A percentile compares a stretch with the other conserved stretches of the same genome.
Conservation (phyloP, 106 monocot genomes). For the Apostasia ramifera region DNA sequence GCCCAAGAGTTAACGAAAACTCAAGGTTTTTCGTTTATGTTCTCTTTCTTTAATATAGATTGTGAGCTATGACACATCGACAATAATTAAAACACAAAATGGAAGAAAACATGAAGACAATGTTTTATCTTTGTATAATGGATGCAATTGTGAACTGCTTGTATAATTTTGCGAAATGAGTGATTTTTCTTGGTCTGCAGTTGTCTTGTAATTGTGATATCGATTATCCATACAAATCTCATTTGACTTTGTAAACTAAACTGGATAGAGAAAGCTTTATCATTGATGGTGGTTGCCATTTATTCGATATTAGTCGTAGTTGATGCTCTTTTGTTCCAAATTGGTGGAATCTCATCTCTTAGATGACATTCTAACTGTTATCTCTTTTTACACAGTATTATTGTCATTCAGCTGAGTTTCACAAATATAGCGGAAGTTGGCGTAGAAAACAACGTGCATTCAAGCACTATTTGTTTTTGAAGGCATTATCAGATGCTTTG, state of each 20-base stretch:
- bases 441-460: slow-evolving; percentile 6
- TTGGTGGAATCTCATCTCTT: not conserved
- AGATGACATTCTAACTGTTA: too few relatives aligned
- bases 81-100: not conserved
- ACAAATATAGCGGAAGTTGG: slow-evolving; percentile 11
- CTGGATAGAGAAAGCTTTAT: not conserved
- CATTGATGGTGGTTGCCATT: not conserved
- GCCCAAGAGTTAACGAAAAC: too few relatives aligned
- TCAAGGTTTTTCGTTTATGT: not conserved
- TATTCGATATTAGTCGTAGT: not conserved
- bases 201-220: not conserved
- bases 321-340: not conserved
- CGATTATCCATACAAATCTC: not conserved
- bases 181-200: not conserved
- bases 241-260: not conserved
- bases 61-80: too few relatives aligned
- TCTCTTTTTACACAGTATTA: slow-evolving; percentile 9
- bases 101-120: not conserved
- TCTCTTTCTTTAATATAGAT: too few relatives aligned
- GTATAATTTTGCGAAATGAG: not conserved
- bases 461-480: slow-evolving; percentile 13
- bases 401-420: slow-evolving; percentile 13
- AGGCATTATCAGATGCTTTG: slow-evolving; percentile 17
- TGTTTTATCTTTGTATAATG: not conserved
- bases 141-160: not conserved